Evolutionary conservation across 768 basidiomycete species (phyloP), one percentile per base, ranked within the genome.

Genomic region (Austroboletus festivus): DNA sequence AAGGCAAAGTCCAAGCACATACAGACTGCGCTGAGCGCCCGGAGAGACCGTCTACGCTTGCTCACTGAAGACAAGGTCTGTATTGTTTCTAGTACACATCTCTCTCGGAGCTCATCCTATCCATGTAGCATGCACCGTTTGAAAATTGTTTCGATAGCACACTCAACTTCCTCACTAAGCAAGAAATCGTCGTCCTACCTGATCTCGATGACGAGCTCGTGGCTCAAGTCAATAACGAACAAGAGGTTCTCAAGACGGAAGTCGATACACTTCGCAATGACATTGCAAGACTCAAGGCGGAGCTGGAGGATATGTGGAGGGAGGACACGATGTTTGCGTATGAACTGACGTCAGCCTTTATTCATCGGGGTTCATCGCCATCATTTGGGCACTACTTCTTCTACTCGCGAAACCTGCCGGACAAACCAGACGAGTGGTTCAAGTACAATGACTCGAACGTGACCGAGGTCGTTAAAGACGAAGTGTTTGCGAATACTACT

Each of bases 371-470:
- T 41, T 79, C 85, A 46, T 87, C 84, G 16, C 84, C 90, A 2
- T 87, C 86, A 7, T 93, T 83, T 71, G 93, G 93, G 3, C 94
- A 96, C 64, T 96, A 96, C 68, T 98, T 93, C 75, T 91, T 97
- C 68, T 96, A 95, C 66, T 90, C 93, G 46, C 79, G 93, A 34
- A 78, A 92, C 64, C 73, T 96, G 13, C 94, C 93, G 1, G 79
- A 81, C 41, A 69, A 81, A 20, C 84, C 85, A 11, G 86, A 96
- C 48, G 76, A 78, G 38, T 97, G 93, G 91, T 92, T 93, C 78
- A 95, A 95, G 70, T 93, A 95, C 71, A 97, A 97, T 63, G 94
- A 97, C 63, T 90, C 90, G 31, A 83, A 81, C 50, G 91, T 98
- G 9, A 76, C 81, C 4, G 75, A 81, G 22, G 89, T 92, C 0